These are phyloP conservation scores for Lentinula raphanica DNA, from an alignment of 768 basidiomycete species.

Conservation along the genomic window DNA sequence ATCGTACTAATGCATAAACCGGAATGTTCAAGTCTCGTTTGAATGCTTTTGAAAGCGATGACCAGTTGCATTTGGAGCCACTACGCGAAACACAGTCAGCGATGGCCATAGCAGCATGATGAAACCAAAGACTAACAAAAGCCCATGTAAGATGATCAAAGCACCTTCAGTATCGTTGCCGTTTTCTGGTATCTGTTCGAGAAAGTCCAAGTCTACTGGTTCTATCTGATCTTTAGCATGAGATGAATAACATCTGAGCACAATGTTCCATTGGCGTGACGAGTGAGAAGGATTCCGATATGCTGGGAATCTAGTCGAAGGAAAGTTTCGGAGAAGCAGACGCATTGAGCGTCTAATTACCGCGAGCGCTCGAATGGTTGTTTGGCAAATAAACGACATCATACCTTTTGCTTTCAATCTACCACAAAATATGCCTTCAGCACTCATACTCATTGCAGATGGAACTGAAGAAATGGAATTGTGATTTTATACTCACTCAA, in stretches of 20 bases:
- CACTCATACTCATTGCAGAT: conserved; percentile 69
- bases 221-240: neutral
- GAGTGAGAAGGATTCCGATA: neutral
- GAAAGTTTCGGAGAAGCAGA: neutral
- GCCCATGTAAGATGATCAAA: conserved; percentile 56
- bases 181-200: conserved; percentile 14
- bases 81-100: conserved; percentile 28
- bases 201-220: conserved; percentile 14
- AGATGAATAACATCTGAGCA: neutral
- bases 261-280: neutral
- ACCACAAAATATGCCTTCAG: conserved; percentile 38
- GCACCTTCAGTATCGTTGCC: conserved; percentile 32
- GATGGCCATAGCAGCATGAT: neutral
- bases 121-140: conserved; percentile 42
- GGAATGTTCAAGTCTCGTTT: conserved; percentile 57
- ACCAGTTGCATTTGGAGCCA: conserved; percentile 89
- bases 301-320: neutral
- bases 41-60: conserved; percentile 73
- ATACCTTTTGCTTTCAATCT: neutral
- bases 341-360: neutral
- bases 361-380: neutral
- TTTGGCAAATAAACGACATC: no score
- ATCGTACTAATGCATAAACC: conserved; percentile 66
- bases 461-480: conserved; percentile 92
- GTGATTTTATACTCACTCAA: conserved; percentile 32